Evolutionary conservation across 805 yeast genomes (phyloP).

Genomic region (Ogataea wickerhamii): DNA sequence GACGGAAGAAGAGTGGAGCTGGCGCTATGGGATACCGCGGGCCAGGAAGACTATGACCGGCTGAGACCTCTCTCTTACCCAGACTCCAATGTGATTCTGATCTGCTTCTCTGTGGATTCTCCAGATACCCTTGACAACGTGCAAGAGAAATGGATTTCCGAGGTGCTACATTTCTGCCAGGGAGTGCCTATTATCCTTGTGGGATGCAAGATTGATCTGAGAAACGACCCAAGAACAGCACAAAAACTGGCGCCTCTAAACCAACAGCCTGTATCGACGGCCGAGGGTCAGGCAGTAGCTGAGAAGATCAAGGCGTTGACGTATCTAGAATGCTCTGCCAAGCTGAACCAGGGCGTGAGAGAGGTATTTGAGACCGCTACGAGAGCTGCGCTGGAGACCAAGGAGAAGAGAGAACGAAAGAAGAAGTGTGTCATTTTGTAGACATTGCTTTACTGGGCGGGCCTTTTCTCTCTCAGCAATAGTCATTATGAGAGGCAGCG

Average conservation of each 20-base stretch:
- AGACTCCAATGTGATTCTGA: conserved; percentile 85
- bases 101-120: conserved; percentile 86
- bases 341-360: conserved; percentile 85
- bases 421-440: conserved; percentile 71
- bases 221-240: conserved; percentile 75
- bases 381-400: conserved; percentile 77
- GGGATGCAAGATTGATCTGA: conserved; percentile 87
- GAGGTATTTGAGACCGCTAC: conserved; percentile 93
- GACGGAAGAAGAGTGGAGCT: conserved; percentile 90
- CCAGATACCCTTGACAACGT: conserved; percentile 93
- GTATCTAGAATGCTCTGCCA: conserved; percentile 90
- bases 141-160: conserved; percentile 94
- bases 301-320: conserved; percentile 83
- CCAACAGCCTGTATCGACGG: conserved; percentile 74
- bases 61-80: conserved; percentile 89
- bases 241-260: conserved; percentile 71
- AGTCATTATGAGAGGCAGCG: background rate
- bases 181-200: conserved; percentile 90
- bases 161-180: conserved; percentile 89
- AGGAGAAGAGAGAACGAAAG: conserved; percentile 53
- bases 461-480: conserved; percentile 2
- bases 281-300: conserved; percentile 85
- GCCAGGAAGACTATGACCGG: conserved; percentile 96
- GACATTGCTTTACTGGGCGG: conserved; percentile 7
- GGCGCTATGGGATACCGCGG: conserved; percentile 98